These are phyloP conservation scores for Calendula officinalis DNA, from an alignment of 129 eudicot genomes.

Conservation along the genomic window DNA sequence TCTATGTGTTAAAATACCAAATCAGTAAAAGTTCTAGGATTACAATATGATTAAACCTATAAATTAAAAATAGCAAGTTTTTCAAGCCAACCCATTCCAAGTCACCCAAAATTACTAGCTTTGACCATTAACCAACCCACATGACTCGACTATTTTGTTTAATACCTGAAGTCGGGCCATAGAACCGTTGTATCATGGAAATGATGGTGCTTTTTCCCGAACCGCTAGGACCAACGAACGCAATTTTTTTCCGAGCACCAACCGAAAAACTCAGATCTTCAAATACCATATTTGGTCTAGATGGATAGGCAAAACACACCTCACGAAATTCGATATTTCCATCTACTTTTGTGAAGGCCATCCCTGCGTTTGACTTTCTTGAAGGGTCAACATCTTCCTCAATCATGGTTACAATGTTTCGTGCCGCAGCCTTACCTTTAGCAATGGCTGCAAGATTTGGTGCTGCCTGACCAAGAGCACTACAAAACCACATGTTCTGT, in stretches of 20 bases:
- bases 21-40: no score
- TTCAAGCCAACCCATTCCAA: no score
- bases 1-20: no score
- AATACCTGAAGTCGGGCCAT: conserved; percentile 65
- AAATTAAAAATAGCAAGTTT: no score
- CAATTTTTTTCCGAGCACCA: conserved; percentile 52
- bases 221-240: conserved; percentile 83
- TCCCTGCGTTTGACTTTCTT: conserved; percentile 36
- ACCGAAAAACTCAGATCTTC: conserved; percentile 58
- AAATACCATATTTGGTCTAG: conserved; percentile 57
- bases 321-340: conserved; percentile 57
- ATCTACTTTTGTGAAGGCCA: conserved; percentile 40
- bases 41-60: no score
- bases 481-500: conserved; percentile 23
- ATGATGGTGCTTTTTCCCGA: conserved; percentile 76
- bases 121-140: no score
- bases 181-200: conserved; percentile 67
- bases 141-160: neutral
- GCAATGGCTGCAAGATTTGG: conserved; percentile 75
- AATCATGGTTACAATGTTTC: conserved; percentile 55
- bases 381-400: conserved; percentile 42
- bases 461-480: conserved; percentile 90
- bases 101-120: no score
- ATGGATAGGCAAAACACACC: conserved; percentile 64
- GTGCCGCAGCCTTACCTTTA: conserved; percentile 65